These are phyloP conservation scores for Didymella pomorum DNA, from an alignment of 2,329 filamentous ascomycete species.

Conservation along the genomic window DNA sequence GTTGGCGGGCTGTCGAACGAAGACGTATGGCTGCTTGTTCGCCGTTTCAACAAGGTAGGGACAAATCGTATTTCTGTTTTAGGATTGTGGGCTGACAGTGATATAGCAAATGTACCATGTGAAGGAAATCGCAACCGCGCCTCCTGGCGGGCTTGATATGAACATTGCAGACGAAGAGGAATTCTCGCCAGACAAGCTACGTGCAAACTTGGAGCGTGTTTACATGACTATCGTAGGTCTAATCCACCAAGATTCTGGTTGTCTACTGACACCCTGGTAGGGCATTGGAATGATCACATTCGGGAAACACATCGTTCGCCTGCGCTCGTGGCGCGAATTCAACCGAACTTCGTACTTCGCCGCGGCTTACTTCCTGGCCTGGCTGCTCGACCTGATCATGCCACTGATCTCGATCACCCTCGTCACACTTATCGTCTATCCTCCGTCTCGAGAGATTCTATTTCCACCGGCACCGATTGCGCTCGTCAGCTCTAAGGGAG, in stretches of 20 bases:
- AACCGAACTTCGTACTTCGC: conserved; percentile 73
- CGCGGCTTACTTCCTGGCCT: conserved; percentile 69
- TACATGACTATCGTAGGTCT: conserved; percentile 74
- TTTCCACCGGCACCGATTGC: conserved; percentile 82
- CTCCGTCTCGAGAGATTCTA: conserved; percentile 66
- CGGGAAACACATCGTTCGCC: conserved; percentile 76
- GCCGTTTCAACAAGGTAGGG: conserved; percentile 75
- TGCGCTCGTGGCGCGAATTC: conserved; percentile 81
- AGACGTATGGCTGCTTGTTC: conserved; percentile 74
- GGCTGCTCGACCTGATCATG: conserved; percentile 75
- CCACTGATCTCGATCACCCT: conserved; percentile 67
- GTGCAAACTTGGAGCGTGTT: conserved; percentile 77
- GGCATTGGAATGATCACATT: conserved; percentile 70
- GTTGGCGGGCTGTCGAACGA: conserved; percentile 75
- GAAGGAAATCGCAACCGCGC: conserved; percentile 68
- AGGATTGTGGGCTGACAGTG: conserved; percentile 31
- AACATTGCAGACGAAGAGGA: conserved; percentile 84
- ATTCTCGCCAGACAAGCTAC: conserved; percentile 83
- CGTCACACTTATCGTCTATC: conserved; percentile 72
- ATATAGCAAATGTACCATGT: conserved; percentile 71
- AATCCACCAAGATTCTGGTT: background rate
- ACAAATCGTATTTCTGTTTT: no score
- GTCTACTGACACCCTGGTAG: conserved; percentile 28
- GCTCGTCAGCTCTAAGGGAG: conserved; percentile 73
- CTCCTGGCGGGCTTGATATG: conserved; percentile 76